These are phyloP conservation scores for Psilocybe subaeruginosa DNA, from an alignment of 768 basidiomycete species.

Conservation along the genomic window DNA sequence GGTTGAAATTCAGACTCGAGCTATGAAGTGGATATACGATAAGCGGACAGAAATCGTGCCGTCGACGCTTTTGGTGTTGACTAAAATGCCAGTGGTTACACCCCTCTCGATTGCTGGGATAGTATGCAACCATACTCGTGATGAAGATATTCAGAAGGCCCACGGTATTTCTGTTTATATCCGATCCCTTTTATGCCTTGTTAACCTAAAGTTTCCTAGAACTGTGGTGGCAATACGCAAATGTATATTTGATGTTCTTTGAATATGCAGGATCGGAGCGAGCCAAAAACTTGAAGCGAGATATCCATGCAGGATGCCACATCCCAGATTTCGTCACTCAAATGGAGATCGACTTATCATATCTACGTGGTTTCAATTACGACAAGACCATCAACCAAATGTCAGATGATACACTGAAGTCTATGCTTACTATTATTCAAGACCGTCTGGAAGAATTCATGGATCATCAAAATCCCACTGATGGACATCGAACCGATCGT, in stretches of 20 bases:
- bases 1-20: background rate
- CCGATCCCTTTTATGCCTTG: no score
- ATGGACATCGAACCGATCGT: background rate
- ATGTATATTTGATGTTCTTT: slow-evolving; percentile 1
- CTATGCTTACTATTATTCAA: background rate
- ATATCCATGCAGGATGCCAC: slow-evolving; percentile 1
- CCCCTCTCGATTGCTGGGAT: background rate
- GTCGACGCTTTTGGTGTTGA: background rate
- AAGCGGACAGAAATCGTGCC: background rate
- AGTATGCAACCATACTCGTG: background rate
- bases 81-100: background rate
- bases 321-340: background rate
- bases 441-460: background rate
- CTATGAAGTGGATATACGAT: slow-evolving; percentile 1
- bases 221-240: slow-evolving; percentile 2
- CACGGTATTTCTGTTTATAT: background rate
- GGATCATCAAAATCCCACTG: background rate
- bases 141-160: background rate
- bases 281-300: background rate
- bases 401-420: background rate
- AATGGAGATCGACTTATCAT: background rate
- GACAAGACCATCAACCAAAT: background rate
- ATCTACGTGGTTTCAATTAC: background rate
- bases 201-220: background rate
- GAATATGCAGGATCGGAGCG: background rate